phyloP scores from a whole-genome alignment of 805 yeast species.

The Limtongia smithiae region DNA sequence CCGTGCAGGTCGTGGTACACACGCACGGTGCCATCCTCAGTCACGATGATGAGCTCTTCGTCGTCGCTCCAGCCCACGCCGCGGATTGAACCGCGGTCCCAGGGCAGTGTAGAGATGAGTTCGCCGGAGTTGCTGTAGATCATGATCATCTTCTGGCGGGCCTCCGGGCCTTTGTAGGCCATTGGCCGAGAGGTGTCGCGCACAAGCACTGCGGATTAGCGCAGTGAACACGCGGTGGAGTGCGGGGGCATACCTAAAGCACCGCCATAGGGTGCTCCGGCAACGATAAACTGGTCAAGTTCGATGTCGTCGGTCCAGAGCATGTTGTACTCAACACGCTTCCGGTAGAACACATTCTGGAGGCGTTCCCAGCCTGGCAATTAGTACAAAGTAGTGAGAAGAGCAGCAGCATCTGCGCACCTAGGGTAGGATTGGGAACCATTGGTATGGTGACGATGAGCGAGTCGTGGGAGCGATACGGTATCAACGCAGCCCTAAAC shows the following conservation, averaged over 20 bases:
- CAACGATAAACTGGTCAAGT: slow-evolving; percentile 45
- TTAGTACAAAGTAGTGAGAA: slow-evolving; percentile 44
- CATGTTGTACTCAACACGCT: slow-evolving; percentile 22
- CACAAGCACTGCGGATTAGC: slow-evolving; percentile 30
- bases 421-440: slow-evolving; percentile 50
- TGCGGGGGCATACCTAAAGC: slow-evolving; percentile 42
- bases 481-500: too few relatives aligned
- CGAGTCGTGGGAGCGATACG: too few relatives aligned
- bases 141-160: slow-evolving; percentile 29
- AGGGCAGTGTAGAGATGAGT: slow-evolving; percentile 29
- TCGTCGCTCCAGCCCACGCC: slow-evolving; percentile 51
- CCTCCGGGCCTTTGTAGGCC: slow-evolving; percentile 27
- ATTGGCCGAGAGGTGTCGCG: slow-evolving; percentile 23
- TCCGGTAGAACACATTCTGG: slow-evolving; percentile 64
- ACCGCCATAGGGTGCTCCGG: slow-evolving; percentile 53
- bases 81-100: slow-evolving; percentile 51
- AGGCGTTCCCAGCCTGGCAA: slow-evolving; percentile 73
- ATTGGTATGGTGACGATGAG: too few relatives aligned
- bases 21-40: slow-evolving; percentile 52
- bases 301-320: slow-evolving; percentile 38
- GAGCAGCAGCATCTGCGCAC: slow-evolving; percentile 43
- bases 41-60: slow-evolving; percentile 56
- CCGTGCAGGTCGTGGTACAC: slow-evolving; percentile 64
- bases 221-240: too few relatives aligned
- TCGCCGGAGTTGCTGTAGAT: slow-evolving; percentile 38